Percentiles rank a stretch among this genome's conserved stretches.
phyloP scores from a whole-genome alignment of 805 yeast species.

The Metschnikowia continentalis region DNA sequence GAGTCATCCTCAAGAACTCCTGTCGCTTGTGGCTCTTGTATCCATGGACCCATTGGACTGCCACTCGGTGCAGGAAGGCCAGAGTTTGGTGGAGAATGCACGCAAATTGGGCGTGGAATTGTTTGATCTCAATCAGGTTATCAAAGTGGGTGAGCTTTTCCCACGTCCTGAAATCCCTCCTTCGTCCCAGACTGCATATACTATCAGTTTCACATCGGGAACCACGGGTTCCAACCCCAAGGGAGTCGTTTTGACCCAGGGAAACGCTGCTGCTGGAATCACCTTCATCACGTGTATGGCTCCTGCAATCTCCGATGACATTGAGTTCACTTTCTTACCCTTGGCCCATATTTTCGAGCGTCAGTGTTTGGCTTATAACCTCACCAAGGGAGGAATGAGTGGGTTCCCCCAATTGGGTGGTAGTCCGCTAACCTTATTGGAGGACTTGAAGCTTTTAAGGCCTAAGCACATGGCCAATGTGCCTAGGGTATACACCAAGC shows the following conservation, averaged over 20 bases:
- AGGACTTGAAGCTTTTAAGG: slow-evolving; percentile 23
- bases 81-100: slow-evolving; percentile 30
- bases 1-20: slow-evolving; percentile 12
- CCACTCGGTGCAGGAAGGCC: slow-evolving; percentile 9
- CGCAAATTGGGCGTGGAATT: slow-evolving; percentile 15
- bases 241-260: slow-evolving; percentile 24
- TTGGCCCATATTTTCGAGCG: slow-evolving; percentile 38
- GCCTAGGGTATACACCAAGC: slow-evolving; percentile 25
- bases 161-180: slow-evolving; percentile 19
- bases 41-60: slow-evolving; percentile 27
- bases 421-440: slow-evolving; percentile 22
- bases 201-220: slow-evolving; percentile 27
- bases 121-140: slow-evolving; percentile 21
- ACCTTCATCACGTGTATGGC: slow-evolving; percentile 13
- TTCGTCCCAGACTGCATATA: slow-evolving; percentile 17
- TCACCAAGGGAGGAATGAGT: slow-evolving; percentile 23
- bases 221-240: slow-evolving; percentile 27
- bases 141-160: slow-evolving; percentile 20
- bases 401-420: slow-evolving; percentile 24
- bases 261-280: slow-evolving; percentile 18
- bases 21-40: slow-evolving; percentile 20
- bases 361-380: slow-evolving; percentile 20
- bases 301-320: slow-evolving; percentile 10
- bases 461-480: slow-evolving; percentile 24
- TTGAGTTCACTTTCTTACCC: slow-evolving; percentile 26